Conservation (phyloP, 2,329 filamentous ascomycete species). For the Verticillium longisporum region DNA sequence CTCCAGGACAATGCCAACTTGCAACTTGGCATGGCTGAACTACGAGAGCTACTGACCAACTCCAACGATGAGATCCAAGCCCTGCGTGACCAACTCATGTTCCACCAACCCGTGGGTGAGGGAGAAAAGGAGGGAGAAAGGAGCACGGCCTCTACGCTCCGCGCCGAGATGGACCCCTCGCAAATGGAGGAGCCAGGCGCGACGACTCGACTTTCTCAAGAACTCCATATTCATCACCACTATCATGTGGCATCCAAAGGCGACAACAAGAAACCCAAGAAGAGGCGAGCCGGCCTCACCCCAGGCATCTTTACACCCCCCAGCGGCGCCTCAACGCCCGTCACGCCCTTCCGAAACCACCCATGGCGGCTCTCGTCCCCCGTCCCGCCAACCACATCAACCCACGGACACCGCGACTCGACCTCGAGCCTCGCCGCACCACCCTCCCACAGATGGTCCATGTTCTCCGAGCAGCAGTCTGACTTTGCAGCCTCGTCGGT, state of each 20-base stretch:
- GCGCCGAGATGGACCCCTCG: conserved; percentile 59
- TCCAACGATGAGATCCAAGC: conserved; percentile 93
- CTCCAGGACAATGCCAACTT: conserved; percentile 92
- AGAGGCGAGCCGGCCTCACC: conserved; percentile 61
- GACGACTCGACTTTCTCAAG: conserved; percentile 49
- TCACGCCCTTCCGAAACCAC: conserved; percentile 31
- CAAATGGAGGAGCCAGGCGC: conserved; percentile 17
- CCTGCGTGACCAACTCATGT: conserved; percentile 72
- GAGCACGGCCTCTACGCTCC: conserved; percentile 47
- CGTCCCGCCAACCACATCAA: conserved; percentile 30
- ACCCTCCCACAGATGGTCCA: conserved; percentile 54
- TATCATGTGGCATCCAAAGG: conserved; percentile 67
- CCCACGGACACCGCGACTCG: conserved; percentile 41
- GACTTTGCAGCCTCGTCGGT: conserved; percentile 66
- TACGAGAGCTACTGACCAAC: conserved; percentile 81
- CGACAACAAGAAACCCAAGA: conserved; percentile 59
- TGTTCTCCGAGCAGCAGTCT: conserved; percentile 52
- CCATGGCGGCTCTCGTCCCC: conserved; percentile 30
- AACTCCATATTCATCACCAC: conserved; percentile 90
- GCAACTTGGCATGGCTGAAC: conserved; percentile 83
- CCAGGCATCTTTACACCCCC: conserved; percentile 55
- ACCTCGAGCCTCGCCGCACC: conserved; percentile 36
- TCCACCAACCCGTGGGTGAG: conserved; percentile 63
- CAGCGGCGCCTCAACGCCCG: conserved; percentile 23
- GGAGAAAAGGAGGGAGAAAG: conserved; percentile 29